phyloP scores from a whole-genome alignment of 2,329 filamentous ascomycete genomes.

The Aureobasidium lini region DNA sequence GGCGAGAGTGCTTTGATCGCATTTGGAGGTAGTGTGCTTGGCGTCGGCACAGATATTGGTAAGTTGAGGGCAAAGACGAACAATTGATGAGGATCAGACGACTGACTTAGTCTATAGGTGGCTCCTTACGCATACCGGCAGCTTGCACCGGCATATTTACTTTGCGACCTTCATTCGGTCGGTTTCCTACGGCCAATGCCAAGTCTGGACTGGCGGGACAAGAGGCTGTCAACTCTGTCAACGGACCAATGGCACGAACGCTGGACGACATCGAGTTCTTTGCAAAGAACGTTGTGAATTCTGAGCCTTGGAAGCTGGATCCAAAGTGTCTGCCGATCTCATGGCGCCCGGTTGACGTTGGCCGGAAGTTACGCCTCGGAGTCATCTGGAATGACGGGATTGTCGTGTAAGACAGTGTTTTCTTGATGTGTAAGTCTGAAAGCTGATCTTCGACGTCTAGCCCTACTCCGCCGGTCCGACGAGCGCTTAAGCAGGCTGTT shows the following conservation, averaged over 20 bases:
- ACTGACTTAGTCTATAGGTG: slow-evolving; percentile 27
- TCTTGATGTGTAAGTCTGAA: not conserved
- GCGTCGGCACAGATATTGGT: slow-evolving; percentile 56
- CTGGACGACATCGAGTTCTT: slow-evolving; percentile 45
- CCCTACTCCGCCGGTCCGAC: slow-evolving; percentile 51
- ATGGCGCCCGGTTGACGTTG: slow-evolving; percentile 40
- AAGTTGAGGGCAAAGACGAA: not conserved
- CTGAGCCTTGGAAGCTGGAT: slow-evolving; percentile 46
- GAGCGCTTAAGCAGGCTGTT: slow-evolving; percentile 50
- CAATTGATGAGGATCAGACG: not conserved
- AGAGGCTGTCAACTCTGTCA: slow-evolving; percentile 56
- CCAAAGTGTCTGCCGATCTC: slow-evolving; percentile 47
- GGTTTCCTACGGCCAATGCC: slow-evolving; percentile 50
- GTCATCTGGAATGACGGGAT: slow-evolving; percentile 54
- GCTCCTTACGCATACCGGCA: slow-evolving; percentile 49
- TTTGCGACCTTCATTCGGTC: slow-evolving; percentile 49
- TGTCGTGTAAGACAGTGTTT: slow-evolving; percentile 31
- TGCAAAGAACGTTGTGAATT: slow-evolving; percentile 33
- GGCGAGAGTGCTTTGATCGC: slow-evolving; percentile 58
- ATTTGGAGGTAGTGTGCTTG: slow-evolving; percentile 52
- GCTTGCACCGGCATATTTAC: slow-evolving; percentile 53
- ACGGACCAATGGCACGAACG: slow-evolving; percentile 54
- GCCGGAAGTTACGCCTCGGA: slow-evolving; percentile 51
- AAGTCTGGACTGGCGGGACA: slow-evolving; percentile 56
- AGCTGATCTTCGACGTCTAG: slow-evolving; percentile 16